Evolutionary conservation across 1,284 basidiomycete species (phyloP).

Genomic region (Meripilus lineatus): DNA sequence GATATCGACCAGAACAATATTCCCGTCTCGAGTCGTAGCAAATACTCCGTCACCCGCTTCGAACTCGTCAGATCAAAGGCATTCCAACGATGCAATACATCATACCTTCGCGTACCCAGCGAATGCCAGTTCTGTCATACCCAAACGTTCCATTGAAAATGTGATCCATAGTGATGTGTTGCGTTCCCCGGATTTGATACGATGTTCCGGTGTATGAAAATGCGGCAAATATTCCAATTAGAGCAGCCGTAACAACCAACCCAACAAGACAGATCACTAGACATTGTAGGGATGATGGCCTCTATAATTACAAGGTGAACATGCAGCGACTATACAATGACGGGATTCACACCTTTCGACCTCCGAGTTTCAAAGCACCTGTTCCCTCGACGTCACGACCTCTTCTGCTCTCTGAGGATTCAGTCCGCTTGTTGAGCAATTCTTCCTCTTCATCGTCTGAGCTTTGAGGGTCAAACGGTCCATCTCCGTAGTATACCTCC

Average conservation of each 20-base stretch:
- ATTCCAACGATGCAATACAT: not conserved
- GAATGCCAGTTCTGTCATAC: constrained; percentile 40
- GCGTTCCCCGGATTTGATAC: constrained; percentile 48
- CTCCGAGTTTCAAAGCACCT: too few relatives aligned
- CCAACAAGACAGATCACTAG: constrained; percentile 49
- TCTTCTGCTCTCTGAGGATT: constrained; percentile 25
- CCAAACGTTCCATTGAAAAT: constrained; percentile 86
- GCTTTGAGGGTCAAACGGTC: constrained; percentile 65
- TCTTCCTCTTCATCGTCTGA: constrained; percentile 62
- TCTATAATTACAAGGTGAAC: too few relatives aligned
- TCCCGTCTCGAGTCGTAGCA: constrained; percentile 54
- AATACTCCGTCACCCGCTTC: constrained; percentile 89
- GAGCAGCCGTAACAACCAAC: constrained; percentile 49
- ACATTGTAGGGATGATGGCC: constrained; percentile 45
- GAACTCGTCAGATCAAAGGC: not conserved
- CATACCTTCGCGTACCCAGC: constrained; percentile 88
- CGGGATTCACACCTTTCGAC: too few relatives aligned
- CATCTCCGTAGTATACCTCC: constrained; percentile 61
- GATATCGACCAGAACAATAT: constrained; percentile 75
- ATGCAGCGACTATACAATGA: too few relatives aligned
- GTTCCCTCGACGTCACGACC: constrained; percentile 17
- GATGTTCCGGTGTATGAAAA: constrained; percentile 55
- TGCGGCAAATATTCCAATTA: constrained; percentile 72
- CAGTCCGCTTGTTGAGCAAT: constrained; percentile 36
- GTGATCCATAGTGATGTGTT: constrained; percentile 81